phyloP scores from a whole-genome alignment of 441 rosid species.

The Syzygium malaccense region DNA sequence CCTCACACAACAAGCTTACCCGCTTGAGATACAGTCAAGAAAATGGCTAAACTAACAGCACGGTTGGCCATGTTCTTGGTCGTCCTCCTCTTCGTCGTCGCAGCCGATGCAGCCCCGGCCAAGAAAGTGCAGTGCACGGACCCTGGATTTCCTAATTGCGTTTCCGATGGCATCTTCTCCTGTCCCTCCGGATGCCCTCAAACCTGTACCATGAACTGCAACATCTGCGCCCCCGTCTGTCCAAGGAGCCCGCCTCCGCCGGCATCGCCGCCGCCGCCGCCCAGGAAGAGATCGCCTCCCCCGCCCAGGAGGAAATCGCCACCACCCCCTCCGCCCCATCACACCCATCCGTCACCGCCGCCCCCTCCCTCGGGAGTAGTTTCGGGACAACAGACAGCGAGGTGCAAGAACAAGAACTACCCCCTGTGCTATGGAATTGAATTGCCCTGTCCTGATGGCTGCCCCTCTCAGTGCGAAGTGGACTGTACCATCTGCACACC shows the following conservation, averaged over 20 bases:
- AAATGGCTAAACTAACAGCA: background rate
- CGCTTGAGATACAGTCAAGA: background rate
- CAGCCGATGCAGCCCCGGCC: background rate
- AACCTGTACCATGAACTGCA: background rate
- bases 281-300: background rate
- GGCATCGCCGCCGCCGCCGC: fast-evolving
- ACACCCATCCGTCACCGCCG: background rate
- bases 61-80: background rate
- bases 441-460: background rate
- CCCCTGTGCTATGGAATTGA: background rate
- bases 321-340: background rate
- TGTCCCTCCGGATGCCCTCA: background rate
- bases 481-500: background rate
- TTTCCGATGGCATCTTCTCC: background rate
- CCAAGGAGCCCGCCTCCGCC: background rate
- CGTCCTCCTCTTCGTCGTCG: background rate
- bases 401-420: conserved; percentile 1
- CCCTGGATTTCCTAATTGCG: background rate
- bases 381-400: background rate
- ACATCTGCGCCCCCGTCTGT: background rate
- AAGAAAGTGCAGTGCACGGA: background rate
- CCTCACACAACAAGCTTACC: background rate
- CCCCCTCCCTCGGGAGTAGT: background rate
- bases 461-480: background rate
- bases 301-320: background rate